Conservation (phyloP, 1,139 yeast genomes). For the Hyphopichia pseudoburtonii region DNA sequence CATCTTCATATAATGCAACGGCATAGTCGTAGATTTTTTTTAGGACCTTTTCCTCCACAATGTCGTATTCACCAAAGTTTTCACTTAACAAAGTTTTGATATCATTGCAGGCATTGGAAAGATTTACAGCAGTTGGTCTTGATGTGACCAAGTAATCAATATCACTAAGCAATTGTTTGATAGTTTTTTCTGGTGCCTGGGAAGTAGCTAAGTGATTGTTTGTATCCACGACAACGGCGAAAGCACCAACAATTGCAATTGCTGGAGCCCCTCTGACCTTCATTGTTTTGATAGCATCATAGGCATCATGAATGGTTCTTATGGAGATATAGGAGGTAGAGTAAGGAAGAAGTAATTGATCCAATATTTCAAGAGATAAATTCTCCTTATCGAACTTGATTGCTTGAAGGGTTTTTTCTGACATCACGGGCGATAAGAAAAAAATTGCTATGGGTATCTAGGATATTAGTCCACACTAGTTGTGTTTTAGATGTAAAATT, state of each 20-base stretch:
- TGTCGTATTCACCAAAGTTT: slow-evolving; percentile 12
- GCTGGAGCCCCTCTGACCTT: slow-evolving; percentile 99
- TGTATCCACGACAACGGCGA: slow-evolving; percentile 77
- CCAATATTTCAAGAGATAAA: slow-evolving; percentile 59
- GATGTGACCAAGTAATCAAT: slow-evolving; percentile 71
- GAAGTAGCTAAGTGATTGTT: slow-evolving; percentile 17
- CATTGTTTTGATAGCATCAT: slow-evolving; percentile 79
- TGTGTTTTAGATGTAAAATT: too few species aligned
- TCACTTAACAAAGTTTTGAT: slow-evolving; percentile 41
- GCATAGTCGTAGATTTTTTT: slow-evolving; percentile 50
- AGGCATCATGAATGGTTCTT: slow-evolving; percentile 67
- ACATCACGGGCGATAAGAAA: too few species aligned
- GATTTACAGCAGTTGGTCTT: slow-evolving; percentile 94
- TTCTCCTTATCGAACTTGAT: slow-evolving; percentile 59
- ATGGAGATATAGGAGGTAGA: slow-evolving; percentile 67
- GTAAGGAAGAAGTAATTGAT: slow-evolving; percentile 83
- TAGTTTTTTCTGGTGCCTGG: slow-evolving; percentile 15
- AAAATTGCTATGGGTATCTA: too few species aligned
- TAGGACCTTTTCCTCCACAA: slow-evolving; percentile 30
- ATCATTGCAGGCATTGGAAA: slow-evolving; percentile 73
- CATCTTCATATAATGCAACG: slow-evolving; percentile 65
- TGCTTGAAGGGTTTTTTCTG: slow-evolving; percentile 68
- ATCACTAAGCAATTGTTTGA: slow-evolving; percentile 37
- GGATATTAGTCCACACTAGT: too few species aligned
- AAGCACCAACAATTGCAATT: slow-evolving; percentile 90